phyloP scores from a whole-genome alignment of 2,329 filamentous ascomycete genomes.

The Coccinonectria pachysandricola region DNA sequence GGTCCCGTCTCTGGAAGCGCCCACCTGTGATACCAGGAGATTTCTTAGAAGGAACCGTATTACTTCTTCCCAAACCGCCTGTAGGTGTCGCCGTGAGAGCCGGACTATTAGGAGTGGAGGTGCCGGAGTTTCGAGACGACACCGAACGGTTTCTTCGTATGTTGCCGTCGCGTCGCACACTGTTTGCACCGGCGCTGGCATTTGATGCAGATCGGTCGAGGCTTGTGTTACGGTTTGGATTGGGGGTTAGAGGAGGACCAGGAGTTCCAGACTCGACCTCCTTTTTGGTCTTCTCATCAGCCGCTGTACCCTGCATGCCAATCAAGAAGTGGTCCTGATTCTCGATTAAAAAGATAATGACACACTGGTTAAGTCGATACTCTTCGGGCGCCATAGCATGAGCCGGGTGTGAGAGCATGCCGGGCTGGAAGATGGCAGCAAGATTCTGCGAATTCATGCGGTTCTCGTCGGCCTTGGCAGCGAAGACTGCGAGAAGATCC shows the following conservation, averaged over 20 bases:
- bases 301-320: conserved; percentile 96
- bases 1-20: conserved; percentile 45
- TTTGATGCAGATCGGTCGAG: conserved; percentile 63
- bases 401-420: conserved; percentile 83
- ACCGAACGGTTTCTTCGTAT: conserved; percentile 84
- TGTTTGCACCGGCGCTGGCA: conserved; percentile 80
- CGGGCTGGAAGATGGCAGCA: conserved; percentile 94
- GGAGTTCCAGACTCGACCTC: conserved; percentile 61
- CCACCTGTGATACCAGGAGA: conserved; percentile 61
- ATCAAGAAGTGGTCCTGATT: conserved; percentile 98
- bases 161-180: conserved; percentile 68
- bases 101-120: conserved; percentile 59
- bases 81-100: conserved; percentile 43
- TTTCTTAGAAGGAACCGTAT: conserved; percentile 86
- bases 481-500: conserved; percentile 90
- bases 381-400: conserved; percentile 95
- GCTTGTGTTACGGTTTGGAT: conserved; percentile 42
- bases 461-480: conserved; percentile 92
- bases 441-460: conserved; percentile 94
- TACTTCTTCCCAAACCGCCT: conserved; percentile 56
- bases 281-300: conserved; percentile 67
- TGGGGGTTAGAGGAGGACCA: conserved; percentile 33
- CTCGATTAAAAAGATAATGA: conserved; percentile 94
- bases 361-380: conserved; percentile 90
- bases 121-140: conserved; percentile 75